A percentile compares a stretch with the other conserved stretches of the same genome.
phyloP scores from a whole-genome alignment of 2,329 filamentous ascomycete species.

The Cytospora paraplurivora region DNA sequence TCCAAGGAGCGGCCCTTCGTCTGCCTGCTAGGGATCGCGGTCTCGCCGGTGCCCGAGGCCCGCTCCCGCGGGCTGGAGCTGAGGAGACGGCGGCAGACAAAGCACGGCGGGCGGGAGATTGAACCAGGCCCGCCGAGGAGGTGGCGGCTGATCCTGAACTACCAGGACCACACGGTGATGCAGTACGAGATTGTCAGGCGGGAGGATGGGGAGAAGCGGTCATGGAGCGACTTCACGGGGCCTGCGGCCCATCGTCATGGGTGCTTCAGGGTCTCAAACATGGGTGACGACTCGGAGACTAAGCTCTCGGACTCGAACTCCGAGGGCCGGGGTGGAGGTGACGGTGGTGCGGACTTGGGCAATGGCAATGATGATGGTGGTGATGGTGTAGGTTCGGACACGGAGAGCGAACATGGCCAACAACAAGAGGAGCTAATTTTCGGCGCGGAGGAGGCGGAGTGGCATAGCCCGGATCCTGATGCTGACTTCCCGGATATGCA shows the following conservation, averaged over 20 bases:
- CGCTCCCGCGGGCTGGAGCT: conserved; percentile 35
- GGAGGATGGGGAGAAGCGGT: conserved; percentile 26
- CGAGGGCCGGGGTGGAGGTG: background rate
- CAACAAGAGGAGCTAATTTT: background rate
- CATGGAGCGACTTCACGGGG: conserved; percentile 25
- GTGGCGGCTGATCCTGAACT: conserved; percentile 73
- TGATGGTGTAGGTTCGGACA: background rate
- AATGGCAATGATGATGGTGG: background rate
- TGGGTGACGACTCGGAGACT: background rate
- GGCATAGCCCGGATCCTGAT: background rate
- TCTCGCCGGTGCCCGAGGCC: conserved; percentile 61
- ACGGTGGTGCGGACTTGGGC: background rate
- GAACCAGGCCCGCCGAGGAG: conserved; percentile 43
- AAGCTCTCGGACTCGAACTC: background rate
- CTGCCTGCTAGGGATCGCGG: conserved; percentile 67
- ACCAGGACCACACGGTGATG: conserved; percentile 68
- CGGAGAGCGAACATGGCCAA: background rate
- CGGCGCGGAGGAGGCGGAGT: background rate
- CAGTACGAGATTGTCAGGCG: conserved; percentile 62
- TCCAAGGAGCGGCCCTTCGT: conserved; percentile 46
- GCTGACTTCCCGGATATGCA: conserved; percentile 22
- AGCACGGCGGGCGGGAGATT: conserved; percentile 3
- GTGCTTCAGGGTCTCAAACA: background rate
- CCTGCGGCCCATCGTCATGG: background rate
- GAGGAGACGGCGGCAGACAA: conserved; percentile 3